Evolutionary conservation across 2,329 filamentous ascomycete genomes (phyloP), one percentile per base, ranked within the genome.

Genomic region (Penicillium sp.): DNA sequence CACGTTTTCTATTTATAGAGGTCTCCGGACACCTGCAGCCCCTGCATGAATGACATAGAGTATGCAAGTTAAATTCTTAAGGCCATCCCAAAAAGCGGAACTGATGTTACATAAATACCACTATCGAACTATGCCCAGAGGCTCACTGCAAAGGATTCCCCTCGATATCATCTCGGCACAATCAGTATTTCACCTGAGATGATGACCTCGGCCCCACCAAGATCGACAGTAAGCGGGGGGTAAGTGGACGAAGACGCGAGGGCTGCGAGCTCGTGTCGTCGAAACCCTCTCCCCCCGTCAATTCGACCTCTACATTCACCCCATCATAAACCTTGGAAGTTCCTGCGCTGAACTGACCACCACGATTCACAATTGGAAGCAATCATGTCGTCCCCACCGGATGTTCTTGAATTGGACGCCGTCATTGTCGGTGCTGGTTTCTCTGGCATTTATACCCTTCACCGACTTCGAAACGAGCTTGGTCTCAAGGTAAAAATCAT

Each of bases 391-490:
- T n/a, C 11, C 21, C 9, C 13, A 14, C 9, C 22, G 11, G 40
- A 42, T 38, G 14, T 14, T 14, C 21, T 49, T 2, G 48, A 59
- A 14, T 36, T 46, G 24, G 58, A 61, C 29, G 58, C 47, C 3
- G 3, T 54, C 2, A 54, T 59, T 21, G 46, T 61, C 6, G 59
- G 59, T 1, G 57, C 52, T 34, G 59, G 59, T 1, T 61, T 61
- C 34, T 56, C 54, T 2, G 59, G 59, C 1, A 46, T 59, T n/a
- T 57, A 56, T n/a, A 36, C 52, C n/a, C 45, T 61, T 5, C 48
- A 59, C 14, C 38, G 46, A 29, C 45, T 61, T 7, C 49, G 56
- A 11, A 51, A 58, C 9, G 31, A 56, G 6, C 29, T 56, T 13
- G 39, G 54, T 1, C 22, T 56, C 10, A 59, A 59, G 7, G 53